Evolutionary conservation across 2,329 filamentous ascomycete genomes (phyloP).

Genomic region (Xylaria sp.): DNA sequence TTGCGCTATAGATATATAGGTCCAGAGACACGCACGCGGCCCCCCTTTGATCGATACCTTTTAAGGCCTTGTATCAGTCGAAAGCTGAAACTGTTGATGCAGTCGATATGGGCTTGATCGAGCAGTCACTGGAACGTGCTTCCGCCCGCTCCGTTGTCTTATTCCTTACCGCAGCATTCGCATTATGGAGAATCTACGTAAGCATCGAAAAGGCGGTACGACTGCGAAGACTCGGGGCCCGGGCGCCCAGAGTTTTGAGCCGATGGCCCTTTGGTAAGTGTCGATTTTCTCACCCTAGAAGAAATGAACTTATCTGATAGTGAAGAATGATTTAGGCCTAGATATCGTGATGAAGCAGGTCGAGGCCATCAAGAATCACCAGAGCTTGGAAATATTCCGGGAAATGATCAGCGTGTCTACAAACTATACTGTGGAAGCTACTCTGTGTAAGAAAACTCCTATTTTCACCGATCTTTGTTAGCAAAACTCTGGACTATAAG

Average conservation of each 20-base stretch:
- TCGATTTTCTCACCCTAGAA: not conserved
- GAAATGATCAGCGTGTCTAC: slow-evolving; percentile 51
- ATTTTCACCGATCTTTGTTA: not conserved
- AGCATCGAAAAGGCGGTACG: slow-evolving; percentile 51
- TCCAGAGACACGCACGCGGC: not conserved
- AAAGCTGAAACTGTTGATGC: not conserved
- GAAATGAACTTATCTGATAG: not conserved
- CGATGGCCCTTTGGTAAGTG: slow-evolving; percentile 54
- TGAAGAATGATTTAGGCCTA: slow-evolving; percentile 54
- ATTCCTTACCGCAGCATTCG: slow-evolving; percentile 45
- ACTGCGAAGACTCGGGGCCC: slow-evolving; percentile 51
- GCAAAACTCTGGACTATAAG: too few relatives aligned
- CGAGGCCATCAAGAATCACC: slow-evolving; percentile 55
- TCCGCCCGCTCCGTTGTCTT: slow-evolving; percentile 49
- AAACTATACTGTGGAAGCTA: slow-evolving; percentile 65
- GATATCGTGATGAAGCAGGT: slow-evolving; percentile 68
- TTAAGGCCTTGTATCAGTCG: not conserved
- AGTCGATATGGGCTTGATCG: slow-evolving; percentile 56
- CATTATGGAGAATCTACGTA: slow-evolving; percentile 46
- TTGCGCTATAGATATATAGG: not conserved
- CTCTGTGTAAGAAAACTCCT: slow-evolving; percentile 39
- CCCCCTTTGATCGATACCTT: not conserved
- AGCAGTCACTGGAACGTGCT: slow-evolving; percentile 51
- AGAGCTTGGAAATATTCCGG: slow-evolving; percentile 67
- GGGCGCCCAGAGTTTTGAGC: slow-evolving; percentile 45